These are phyloP conservation scores for Trametes sp. DNA, from an alignment of 1,284 basidiomycete species.

Conservation along the genomic window DNA sequence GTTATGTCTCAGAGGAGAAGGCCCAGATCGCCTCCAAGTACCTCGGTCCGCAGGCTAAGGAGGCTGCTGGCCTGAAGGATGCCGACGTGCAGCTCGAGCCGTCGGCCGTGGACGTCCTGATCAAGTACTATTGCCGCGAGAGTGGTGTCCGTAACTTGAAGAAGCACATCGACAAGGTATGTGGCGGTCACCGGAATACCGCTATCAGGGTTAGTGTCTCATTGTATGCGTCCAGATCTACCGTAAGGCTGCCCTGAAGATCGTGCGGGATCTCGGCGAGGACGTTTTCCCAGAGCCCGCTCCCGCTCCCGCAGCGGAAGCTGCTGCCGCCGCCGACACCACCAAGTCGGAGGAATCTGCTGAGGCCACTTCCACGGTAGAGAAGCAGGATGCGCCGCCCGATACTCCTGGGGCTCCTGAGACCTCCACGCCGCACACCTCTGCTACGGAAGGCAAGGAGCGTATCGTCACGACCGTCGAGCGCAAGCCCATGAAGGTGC, in stretches of 20 bases:
- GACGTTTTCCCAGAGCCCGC: constrained; percentile 79
- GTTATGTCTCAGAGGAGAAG: constrained; percentile 98
- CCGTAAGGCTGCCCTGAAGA: constrained; percentile 93
- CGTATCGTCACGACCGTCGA: constrained; percentile 78
- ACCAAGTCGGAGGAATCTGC: constrained; percentile 39
- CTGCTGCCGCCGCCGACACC: constrained; percentile 39
- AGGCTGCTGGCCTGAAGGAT: constrained; percentile 85
- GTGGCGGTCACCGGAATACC: constrained; percentile 3
- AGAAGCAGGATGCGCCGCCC: constrained; percentile 48
- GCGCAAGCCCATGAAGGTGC: constrained; percentile 85
- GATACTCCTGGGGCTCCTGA: constrained; percentile 46
- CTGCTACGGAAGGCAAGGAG: constrained; percentile 44
- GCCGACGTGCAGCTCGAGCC: constrained; percentile 83
- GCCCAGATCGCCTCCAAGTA: constrained; percentile 91
- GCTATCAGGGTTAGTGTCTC: not conserved
- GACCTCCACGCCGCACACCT: constrained; percentile 34
- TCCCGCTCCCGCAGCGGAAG: constrained; percentile 10
- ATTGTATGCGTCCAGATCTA: constrained; percentile 77
- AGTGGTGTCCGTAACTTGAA: constrained; percentile 95
- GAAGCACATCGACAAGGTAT: constrained; percentile 95
- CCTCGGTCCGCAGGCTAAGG: constrained; percentile 94
- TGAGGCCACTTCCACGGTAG: constrained; percentile 43
- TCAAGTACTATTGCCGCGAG: constrained; percentile 97
- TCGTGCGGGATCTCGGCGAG: constrained; percentile 93
- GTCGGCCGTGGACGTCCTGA: constrained; percentile 88